Base-by-base conservation (phyloP, 2,329 filamentous ascomycete genomes). In the Ramularia collo-cygni region DNA sequence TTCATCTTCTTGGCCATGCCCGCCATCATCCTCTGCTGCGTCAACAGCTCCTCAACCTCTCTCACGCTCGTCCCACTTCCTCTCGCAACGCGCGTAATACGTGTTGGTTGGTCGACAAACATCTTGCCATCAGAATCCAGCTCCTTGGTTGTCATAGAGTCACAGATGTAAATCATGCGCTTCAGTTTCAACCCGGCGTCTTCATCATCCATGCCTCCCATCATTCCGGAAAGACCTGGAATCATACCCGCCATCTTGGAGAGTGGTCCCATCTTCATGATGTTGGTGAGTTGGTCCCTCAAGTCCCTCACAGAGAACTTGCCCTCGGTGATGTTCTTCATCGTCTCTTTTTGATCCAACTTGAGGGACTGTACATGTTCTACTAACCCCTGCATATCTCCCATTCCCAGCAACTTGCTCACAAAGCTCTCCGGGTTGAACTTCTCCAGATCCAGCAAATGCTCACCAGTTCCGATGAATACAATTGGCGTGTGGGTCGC, bases 1-100 rank as follows among this genome's bases (percentile, higher is more conserved):
- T 92, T 90, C 79, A 98, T 93, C 70, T 93, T 93, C 80, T 96
- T 98, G 35, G 92, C 92, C 88, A 98, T 95, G 43, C 86, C 86
- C 1, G 87, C 85, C 92, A 98, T 98, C 85, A 96, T 95, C 54
- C 86, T 82, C 63, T 96, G 90, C 66, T 98, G 92, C 0, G 89
- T 95, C n/a, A 98, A 76, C 5, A 98, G 72, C 58, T 98, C 92
- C 64, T 98, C 92, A 12, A 98, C 88, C 63, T 98, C 92, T 16
- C 78, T 78, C 2, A 98, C 92, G 28, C 78, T 85, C 1, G 92
- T 96, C 21, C 92, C 92, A 4, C 85, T 92, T 0, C 92, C 92
- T 37, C 81, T 78, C 0, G 92, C 92, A 35, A 98, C 82, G 26
- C 92, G 77, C 12, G 89, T 95, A 80, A 96, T 94, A 29, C 92